These are phyloP conservation scores for Pisolithus microcarpus DNA, from an alignment of 768 basidiomycete genomes.

Conservation along the genomic window DNA sequence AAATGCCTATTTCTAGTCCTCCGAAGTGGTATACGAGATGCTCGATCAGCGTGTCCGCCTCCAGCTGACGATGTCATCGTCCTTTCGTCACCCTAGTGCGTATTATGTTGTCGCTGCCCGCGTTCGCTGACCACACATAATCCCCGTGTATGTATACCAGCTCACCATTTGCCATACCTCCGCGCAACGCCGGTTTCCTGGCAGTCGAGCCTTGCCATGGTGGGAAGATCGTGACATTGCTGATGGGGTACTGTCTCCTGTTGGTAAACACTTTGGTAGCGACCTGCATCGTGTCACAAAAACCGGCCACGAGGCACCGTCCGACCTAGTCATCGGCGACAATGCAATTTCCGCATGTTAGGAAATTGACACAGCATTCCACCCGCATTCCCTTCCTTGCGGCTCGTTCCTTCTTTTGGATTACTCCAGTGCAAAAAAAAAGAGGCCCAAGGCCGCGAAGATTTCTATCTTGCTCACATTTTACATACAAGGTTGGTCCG, in stretches of 20 bases:
- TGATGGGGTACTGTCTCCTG: slow-evolving; percentile 2
- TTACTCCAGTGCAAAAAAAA: slow-evolving; percentile 2
- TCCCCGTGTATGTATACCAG: background rate
- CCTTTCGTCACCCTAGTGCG: background rate
- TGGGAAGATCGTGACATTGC: slow-evolving; percentile 12
- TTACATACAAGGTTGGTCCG: slow-evolving; percentile 16
- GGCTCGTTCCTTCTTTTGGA: slow-evolving; percentile 16
- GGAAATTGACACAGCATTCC: slow-evolving; percentile 16
- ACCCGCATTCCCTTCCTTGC: slow-evolving; percentile 8
- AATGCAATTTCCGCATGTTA: slow-evolving; percentile 28
- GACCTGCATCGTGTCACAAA: slow-evolving; percentile 10
- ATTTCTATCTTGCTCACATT: slow-evolving; percentile 9
- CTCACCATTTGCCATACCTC: background rate
- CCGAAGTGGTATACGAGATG: background rate
- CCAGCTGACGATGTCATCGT: background rate
- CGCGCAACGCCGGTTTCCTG: background rate
- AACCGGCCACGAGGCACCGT: slow-evolving; percentile 16
- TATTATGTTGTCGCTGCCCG: background rate
- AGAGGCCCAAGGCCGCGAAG: slow-evolving; percentile 21
- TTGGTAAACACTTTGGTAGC: slow-evolving; percentile 12
- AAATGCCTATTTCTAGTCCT: background rate
- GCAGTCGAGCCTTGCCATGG: slow-evolving; percentile 5
- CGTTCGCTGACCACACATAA: background rate
- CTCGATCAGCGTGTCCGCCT: slow-evolving; percentile 1
- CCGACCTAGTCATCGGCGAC: slow-evolving; percentile 8